Conservation (phyloP, 805 yeast genomes). For the Yamadazyma tumulicola region DNA sequence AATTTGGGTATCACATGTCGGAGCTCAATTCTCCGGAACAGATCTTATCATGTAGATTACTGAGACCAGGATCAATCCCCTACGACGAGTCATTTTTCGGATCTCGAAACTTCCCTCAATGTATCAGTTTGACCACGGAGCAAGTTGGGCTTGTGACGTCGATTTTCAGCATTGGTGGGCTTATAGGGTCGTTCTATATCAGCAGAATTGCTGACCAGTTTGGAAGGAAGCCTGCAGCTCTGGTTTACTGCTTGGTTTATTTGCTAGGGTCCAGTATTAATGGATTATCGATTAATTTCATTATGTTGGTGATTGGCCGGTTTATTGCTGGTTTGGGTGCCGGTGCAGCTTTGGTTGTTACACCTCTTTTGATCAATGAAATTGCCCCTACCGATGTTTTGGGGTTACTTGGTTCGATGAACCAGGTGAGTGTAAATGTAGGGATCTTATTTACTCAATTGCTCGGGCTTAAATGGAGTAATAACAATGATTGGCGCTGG, state of each 20-base stretch:
- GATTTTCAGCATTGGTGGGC: slow-evolving; percentile 79
- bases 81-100: slow-evolving; percentile 41
- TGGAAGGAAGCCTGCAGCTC: slow-evolving; percentile 59
- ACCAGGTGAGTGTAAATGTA: slow-evolving; percentile 78
- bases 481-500: slow-evolving; percentile 65
- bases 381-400: slow-evolving; percentile 64
- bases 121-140: slow-evolving; percentile 54
- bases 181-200: slow-evolving; percentile 67
- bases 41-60: slow-evolving; percentile 53
- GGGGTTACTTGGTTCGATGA: slow-evolving; percentile 85
- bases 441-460: slow-evolving; percentile 83
- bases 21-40: slow-evolving; percentile 89
- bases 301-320: slow-evolving; percentile 59
- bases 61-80: slow-evolving; percentile 27
- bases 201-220: slow-evolving; percentile 59
- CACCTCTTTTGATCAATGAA: slow-evolving; percentile 80
- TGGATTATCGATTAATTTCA: slow-evolving; percentile 44
- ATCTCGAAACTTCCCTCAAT: slow-evolving; percentile 37
- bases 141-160: slow-evolving; percentile 75
- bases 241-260: slow-evolving; percentile 50
- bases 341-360: slow-evolving; percentile 81
- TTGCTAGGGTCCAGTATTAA: slow-evolving; percentile 63
- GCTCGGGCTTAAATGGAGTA: slow-evolving; percentile 67
- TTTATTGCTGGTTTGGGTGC: slow-evolving; percentile 81
- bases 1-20: slow-evolving; percentile 93